Conservation (phyloP, 805 yeast species). For the Candida ortonii region DNA sequence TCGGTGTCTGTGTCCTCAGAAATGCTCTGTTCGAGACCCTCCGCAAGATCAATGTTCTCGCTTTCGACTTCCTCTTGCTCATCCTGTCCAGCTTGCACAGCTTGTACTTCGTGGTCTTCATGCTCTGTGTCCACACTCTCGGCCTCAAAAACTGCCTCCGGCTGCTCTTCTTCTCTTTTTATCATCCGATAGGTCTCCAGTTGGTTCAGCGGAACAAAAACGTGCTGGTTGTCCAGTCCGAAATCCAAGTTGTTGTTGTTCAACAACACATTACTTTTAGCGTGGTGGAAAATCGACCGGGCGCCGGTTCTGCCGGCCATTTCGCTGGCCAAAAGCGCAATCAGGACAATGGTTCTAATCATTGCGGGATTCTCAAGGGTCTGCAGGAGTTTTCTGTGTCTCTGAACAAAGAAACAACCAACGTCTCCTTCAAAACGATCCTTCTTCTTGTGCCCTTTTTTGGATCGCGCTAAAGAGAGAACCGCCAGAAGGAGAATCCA, state of each 20-base stretch:
- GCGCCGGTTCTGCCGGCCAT: no score
- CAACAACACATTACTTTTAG: no score
- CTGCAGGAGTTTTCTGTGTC: no score
- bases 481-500: conserved; percentile 1
- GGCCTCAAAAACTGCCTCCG: conserved; percentile 1
- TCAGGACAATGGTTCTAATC: no score
- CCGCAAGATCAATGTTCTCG: conserved; percentile 8
- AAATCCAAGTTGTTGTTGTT: no score
- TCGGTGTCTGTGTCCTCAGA: conserved; percentile 5
- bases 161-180: conserved; percentile 2
- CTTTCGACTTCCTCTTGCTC: conserved; percentile 8
- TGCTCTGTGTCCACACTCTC: conserved; percentile 3
- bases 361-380: no score
- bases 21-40: conserved; percentile 3
- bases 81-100: conserved; percentile 4
- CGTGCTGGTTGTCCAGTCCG: conserved; percentile 6
- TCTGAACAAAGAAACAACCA: no score
- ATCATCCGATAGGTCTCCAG: conserved; percentile 4
- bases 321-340: no score
- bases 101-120: conserved; percentile 5
- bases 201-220: conserved; percentile 3
- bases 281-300: no score
- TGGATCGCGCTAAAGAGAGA: neutral
- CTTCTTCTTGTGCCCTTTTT: no score
- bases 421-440: no score